phyloP scores from a whole-genome alignment of 2,329 filamentous ascomycete species.

The Fusarium sp. region DNA sequence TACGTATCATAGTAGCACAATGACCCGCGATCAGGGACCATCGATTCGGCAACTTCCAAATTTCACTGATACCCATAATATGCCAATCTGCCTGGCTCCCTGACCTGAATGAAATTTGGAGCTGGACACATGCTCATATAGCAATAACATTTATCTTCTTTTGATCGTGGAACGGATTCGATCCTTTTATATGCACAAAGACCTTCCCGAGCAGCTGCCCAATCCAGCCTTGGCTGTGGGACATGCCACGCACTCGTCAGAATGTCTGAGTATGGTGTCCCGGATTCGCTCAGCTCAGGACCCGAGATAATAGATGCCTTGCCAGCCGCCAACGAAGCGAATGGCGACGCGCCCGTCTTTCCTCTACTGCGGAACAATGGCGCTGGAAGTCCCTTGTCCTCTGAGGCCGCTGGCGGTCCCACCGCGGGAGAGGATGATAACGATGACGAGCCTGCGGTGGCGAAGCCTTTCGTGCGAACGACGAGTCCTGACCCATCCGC shows the following conservation, averaged over 20 bases:
- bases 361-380: constrained; percentile 51
- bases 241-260: constrained; percentile 20
- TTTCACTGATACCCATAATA: background rate
- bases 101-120: background rate
- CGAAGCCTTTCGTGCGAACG: constrained; percentile 65
- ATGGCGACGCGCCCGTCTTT: constrained; percentile 45
- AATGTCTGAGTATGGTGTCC: constrained; percentile 42
- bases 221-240: constrained; percentile 8
- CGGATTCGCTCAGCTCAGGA: constrained; percentile 37
- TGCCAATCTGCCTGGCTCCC: background rate
- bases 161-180: background rate
- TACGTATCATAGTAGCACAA: constrained; percentile 13
- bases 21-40: constrained; percentile 21
- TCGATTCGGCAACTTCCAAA: background rate
- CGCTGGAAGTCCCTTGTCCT: constrained; percentile 41
- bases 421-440: constrained; percentile 58
- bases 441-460: constrained; percentile 66
- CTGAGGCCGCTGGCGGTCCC: constrained; percentile 39
- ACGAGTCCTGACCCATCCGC: constrained; percentile 59
- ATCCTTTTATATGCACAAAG: constrained; percentile 4
- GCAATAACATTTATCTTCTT: background rate
- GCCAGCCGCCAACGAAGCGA: constrained; percentile 30
- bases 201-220: background rate
- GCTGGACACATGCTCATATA: background rate
- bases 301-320: constrained; percentile 25